These are phyloP conservation scores for Pleurotus salmoneostramineus DNA, from an alignment of 768 basidiomycete species.

Conservation along the genomic window DNA sequence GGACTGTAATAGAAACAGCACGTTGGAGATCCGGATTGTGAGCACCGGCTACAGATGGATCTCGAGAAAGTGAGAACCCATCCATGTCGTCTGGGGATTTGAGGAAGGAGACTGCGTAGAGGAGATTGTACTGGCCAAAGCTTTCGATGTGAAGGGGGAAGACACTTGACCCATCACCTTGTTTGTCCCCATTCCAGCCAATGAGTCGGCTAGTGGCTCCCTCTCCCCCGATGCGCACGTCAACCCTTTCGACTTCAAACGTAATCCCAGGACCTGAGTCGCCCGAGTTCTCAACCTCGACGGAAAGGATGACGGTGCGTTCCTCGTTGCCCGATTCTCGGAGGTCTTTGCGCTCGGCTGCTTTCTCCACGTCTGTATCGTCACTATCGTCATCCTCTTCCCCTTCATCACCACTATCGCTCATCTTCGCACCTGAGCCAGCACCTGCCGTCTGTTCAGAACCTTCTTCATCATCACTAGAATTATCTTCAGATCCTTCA, in stretches of 20 bases:
- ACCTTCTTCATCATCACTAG: constrained; percentile 49
- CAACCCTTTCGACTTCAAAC: constrained; percentile 74
- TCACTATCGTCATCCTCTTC: neutral
- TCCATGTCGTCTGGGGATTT: constrained; percentile 58
- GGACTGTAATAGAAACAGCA: constrained; percentile 76
- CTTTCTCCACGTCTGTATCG: neutral
- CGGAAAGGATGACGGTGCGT: constrained; percentile 82
- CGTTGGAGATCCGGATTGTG: constrained; percentile 54
- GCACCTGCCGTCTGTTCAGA: constrained; percentile 55
- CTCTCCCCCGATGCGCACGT: constrained; percentile 71
- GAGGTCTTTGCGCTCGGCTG: constrained; percentile 29
- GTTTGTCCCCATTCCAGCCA: constrained; percentile 55
- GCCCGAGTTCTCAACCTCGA: constrained; percentile 84
- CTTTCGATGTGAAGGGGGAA: constrained; percentile 75
- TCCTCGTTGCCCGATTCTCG: constrained; percentile 75
- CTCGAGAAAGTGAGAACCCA: constrained; percentile 29
- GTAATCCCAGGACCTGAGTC: constrained; percentile 56
- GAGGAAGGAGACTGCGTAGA: constrained; percentile 86
- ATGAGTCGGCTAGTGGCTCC: constrained; percentile 47
- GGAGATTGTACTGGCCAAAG: constrained; percentile 80
- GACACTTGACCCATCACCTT: constrained; percentile 30
- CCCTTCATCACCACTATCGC: neutral
- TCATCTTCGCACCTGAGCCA: constrained; percentile 21
- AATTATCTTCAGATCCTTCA: constrained; percentile 30
- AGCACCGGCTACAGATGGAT: constrained; percentile 16